These are phyloP conservation scores for Colletotrichum graminicola DNA, from an alignment of 2,329 filamentous ascomycete genomes.

Conservation along the genomic window DNA sequence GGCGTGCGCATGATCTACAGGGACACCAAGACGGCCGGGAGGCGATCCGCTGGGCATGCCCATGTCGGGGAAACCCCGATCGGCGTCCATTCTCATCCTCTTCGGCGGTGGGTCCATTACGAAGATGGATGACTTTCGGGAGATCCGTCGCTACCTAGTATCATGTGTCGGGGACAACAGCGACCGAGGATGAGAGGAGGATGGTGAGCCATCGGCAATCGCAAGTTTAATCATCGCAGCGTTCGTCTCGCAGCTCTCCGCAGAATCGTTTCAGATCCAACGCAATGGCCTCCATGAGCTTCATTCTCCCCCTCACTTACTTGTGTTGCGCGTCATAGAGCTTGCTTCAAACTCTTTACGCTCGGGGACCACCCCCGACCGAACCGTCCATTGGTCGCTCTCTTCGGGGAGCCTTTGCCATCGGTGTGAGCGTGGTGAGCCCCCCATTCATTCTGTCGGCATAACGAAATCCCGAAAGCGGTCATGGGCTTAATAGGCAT, in stretches of 20 bases:
- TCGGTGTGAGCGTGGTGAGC: constrained; percentile 1
- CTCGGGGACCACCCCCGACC: constrained; percentile 31
- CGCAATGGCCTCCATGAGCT: constrained; percentile 31
- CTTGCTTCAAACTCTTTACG: constrained; percentile 10
- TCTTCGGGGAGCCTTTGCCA: neutral
- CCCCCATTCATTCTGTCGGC: neutral
- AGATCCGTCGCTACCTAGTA: constrained; percentile 19
- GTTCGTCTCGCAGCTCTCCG: constrained; percentile 24
- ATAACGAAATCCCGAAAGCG: neutral
- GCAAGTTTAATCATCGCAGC: constrained; percentile 37
- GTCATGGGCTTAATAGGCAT: neutral
- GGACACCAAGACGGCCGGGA: constrained; percentile 19
- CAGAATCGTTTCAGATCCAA: constrained; percentile 36
- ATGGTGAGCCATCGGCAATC: constrained; percentile 5
- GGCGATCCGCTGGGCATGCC: constrained; percentile 23
- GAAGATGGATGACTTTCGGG: constrained; percentile 16
- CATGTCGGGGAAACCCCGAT: constrained; percentile 40
- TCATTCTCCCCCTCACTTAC: constrained; percentile 6
- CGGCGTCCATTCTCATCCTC: constrained; percentile 40
- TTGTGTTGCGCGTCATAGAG: constrained; percentile 26
- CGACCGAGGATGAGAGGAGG: constrained; percentile 15
- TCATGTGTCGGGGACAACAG: constrained; percentile 37
- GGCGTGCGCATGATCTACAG: constrained; percentile 18
- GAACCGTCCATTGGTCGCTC: neutral
- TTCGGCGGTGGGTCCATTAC: constrained; percentile 40